Evolutionary conservation across 2,329 filamentous ascomycete species (phyloP).

Genomic region (Colletotrichum tabaci): DNA sequence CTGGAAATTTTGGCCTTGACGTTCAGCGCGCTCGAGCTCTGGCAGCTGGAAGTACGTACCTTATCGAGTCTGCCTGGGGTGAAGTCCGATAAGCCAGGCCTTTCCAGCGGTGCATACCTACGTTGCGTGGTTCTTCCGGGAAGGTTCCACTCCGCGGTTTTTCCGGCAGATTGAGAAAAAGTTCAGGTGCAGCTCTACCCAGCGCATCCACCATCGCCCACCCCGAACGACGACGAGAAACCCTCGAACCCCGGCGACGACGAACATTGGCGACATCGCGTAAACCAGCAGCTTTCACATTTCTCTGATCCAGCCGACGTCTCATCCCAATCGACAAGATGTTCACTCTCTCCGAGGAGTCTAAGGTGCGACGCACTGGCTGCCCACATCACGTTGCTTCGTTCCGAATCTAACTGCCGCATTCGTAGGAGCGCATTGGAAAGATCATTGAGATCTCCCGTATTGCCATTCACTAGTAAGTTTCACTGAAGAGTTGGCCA

Average conservation of each 20-base stretch:
- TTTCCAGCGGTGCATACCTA: neutral
- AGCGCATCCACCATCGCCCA: constrained; percentile 31
- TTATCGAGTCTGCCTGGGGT: constrained; percentile 4
- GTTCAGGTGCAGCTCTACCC: constrained; percentile 32
- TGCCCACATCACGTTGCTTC: constrained; percentile 11
- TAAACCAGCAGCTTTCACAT: neutral
- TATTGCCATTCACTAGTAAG: constrained; percentile 96
- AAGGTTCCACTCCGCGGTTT: constrained; percentile 31
- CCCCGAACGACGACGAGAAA: constrained; percentile 37
- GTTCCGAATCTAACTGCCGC: constrained; percentile 21
- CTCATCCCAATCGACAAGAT: constrained; percentile 56
- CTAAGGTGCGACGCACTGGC: constrained; percentile 76
- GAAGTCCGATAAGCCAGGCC: constrained; percentile 32
- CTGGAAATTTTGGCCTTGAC: constrained; percentile 39
- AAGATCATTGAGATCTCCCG: constrained; percentile 96
- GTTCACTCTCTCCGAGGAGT: constrained; percentile 90
- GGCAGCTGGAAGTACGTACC: constrained; percentile 30
- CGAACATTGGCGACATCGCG: constrained; percentile 12
- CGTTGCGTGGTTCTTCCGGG: constrained; percentile 36
- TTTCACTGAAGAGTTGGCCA: constrained; percentile 24
- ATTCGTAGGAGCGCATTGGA: constrained; percentile 90
- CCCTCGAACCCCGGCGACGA: constrained; percentile 30
- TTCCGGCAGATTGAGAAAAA: constrained; percentile 38
- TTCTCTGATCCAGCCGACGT: neutral
- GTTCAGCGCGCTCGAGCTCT: constrained; percentile 34